A percentile compares a stretch with the other conserved stretches of the same genome.
These are phyloP conservation scores for Saturnispora zaruensis DNA, from an alignment of 805 yeast genomes.

Conservation along the genomic window DNA sequence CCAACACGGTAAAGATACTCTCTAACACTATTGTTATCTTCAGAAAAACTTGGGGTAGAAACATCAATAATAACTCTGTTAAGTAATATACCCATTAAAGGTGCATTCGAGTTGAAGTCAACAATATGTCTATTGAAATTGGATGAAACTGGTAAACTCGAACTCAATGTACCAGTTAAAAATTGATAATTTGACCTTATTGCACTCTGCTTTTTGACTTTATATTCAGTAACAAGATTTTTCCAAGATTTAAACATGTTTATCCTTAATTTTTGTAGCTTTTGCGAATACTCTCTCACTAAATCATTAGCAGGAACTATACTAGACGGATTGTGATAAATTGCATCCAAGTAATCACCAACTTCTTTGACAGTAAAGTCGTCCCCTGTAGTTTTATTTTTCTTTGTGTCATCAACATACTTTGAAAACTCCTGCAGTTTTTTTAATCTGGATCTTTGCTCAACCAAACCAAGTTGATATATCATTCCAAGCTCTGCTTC, in stretches of 20 bases:
- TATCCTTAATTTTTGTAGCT: slow-evolving; percentile 17
- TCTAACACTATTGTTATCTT: slow-evolving; percentile 37
- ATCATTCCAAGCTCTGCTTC: slow-evolving; percentile 53
- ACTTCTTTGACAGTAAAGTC: not conserved
- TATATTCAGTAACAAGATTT: slow-evolving; percentile 44
- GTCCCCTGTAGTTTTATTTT: not conserved
- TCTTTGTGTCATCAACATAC: slow-evolving; percentile 2
- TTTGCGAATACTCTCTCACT: slow-evolving; percentile 11
- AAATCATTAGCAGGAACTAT: not conserved
- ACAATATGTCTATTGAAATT: slow-evolving; percentile 38
- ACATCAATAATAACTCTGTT: slow-evolving; percentile 40
- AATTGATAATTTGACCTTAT: slow-evolving; percentile 32
- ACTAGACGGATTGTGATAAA: not conserved
- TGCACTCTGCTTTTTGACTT: slow-evolving; percentile 32
- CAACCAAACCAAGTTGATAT: slow-evolving; percentile 48
- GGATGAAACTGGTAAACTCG: slow-evolving; percentile 29
- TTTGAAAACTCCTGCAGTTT: slow-evolving; percentile 24
- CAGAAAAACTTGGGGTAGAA: slow-evolving; percentile 38
- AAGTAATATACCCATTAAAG: slow-evolving; percentile 39
- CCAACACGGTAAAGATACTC: slow-evolving; percentile 66
- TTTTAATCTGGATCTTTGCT: slow-evolving; percentile 43
- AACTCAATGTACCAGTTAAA: slow-evolving; percentile 33
- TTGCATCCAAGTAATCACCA: not conserved
- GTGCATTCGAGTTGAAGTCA: slow-evolving; percentile 39
- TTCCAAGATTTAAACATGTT: slow-evolving; percentile 57